A percentile compares a stretch with the other conserved stretches of the same genome.
phyloP scores from a whole-genome alignment of 345 rosid genomes.

The Lumnitzera racemosa region DNA sequence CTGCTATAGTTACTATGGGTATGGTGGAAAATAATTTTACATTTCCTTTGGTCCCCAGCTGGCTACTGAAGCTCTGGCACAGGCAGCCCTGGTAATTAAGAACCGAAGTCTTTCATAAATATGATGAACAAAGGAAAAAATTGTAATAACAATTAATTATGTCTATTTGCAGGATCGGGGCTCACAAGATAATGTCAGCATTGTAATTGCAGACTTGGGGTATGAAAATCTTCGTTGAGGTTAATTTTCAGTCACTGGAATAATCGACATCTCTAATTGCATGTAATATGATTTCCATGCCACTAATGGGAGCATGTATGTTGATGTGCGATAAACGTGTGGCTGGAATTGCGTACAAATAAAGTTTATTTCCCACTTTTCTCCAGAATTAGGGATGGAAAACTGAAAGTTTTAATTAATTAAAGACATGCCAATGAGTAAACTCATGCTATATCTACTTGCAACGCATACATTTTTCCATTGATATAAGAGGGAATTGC shows the following conservation, averaged over 20 bases:
- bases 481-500: too few species aligned
- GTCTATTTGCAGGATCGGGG: slow-evolving; percentile 50
- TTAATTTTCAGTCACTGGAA: neutral
- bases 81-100: slow-evolving; percentile 56
- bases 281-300: neutral
- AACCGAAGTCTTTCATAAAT: neutral
- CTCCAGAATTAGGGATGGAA: too few species aligned
- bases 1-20: neutral
- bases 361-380: too few species aligned
- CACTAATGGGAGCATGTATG: neutral
- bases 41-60: slow-evolving; percentile 36
- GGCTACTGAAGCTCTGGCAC: slow-evolving; percentile 84
- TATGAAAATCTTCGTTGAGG: slow-evolving; percentile 17
- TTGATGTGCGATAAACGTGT: too few species aligned
- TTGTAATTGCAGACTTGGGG: slow-evolving; percentile 84
- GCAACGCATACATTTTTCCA: too few species aligned
- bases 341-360: too few species aligned
- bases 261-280: neutral
- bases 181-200: slow-evolving; percentile 75
- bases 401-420: too few species aligned
- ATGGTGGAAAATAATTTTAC: slow-evolving; percentile 9
- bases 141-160: slow-evolving; percentile 8
- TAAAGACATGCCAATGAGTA: too few species aligned
- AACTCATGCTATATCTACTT: too few species aligned
- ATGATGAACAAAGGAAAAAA: neutral